Conservation (phyloP, 75 land plant species). For the Gnetum montanum region DNA sequence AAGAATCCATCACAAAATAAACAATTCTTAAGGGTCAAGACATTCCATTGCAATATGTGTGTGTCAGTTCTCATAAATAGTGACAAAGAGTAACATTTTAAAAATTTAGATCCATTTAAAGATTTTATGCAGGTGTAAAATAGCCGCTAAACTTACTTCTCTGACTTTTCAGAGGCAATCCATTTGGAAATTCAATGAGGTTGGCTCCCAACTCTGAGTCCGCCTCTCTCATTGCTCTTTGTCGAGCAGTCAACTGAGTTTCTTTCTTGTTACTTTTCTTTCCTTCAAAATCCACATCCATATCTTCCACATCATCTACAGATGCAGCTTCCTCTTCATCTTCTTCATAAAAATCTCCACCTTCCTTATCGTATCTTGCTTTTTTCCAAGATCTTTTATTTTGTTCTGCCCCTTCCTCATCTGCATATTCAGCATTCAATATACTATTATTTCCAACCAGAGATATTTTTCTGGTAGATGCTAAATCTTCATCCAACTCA, state of each 20-base stretch:
- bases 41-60: not conserved
- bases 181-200: slow-evolving; percentile 74
- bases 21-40: not conserved
- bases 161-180: slow-evolving; percentile 50
- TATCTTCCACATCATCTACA: slow-evolving; percentile 17
- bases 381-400: slow-evolving; percentile 21
- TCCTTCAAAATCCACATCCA: slow-evolving; percentile 8
- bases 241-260: slow-evolving; percentile 69
- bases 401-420: slow-evolving; percentile 12
- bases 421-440: slow-evolving; percentile 9
- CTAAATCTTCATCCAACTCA: too few relatives aligned
- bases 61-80: not conserved
- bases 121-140: not conserved
- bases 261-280: slow-evolving; percentile 29
- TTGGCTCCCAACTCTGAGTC: slow-evolving; percentile 19
- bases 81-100: not conserved
- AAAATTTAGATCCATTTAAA: not conserved
- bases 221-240: slow-evolving; percentile 58
- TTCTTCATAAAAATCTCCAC: slow-evolving; percentile 33
- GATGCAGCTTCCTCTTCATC: slow-evolving; percentile 40
- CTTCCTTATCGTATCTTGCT: slow-evolving; percentile 9
- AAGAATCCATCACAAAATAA: not conserved
- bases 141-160: slow-evolving; percentile 29
- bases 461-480: too few relatives aligned
- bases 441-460: slow-evolving; percentile 14